Percentiles rank a stretch among this genome's conserved stretches.
Conservation (phyloP, 163 green algal species). For the Prototheca cutis region DNA sequence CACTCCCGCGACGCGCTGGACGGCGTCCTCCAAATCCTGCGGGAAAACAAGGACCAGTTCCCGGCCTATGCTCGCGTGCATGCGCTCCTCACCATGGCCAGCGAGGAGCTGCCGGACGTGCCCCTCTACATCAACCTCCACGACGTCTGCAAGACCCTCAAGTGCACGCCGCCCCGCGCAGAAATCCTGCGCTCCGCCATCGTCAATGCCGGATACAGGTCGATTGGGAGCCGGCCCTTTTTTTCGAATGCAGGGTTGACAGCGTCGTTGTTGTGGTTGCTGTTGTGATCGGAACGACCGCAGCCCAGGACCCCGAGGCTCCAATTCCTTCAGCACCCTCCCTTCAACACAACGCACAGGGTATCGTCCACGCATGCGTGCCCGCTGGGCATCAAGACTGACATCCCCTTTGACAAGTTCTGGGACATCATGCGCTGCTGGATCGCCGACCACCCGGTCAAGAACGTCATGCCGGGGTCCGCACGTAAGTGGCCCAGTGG, state of each 20-base stretch:
- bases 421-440: slow-evolving; percentile 96
- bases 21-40: slow-evolving; percentile 34
- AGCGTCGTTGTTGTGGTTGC: too few species aligned
- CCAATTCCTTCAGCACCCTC: too few species aligned
- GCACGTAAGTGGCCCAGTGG: background rate
- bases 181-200: slow-evolving; percentile 76
- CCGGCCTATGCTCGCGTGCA: slow-evolving; percentile 55
- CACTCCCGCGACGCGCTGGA: slow-evolving; percentile 70
- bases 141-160: slow-evolving; percentile 67
- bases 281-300: too few species aligned
- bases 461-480: slow-evolving; percentile 16
- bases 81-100: slow-evolving; percentile 50
- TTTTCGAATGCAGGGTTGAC: too few species aligned
- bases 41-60: slow-evolving; percentile 24
- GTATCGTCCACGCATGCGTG: slow-evolving; percentile 82
- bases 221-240: too few species aligned
- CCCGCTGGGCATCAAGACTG: slow-evolving; percentile 86
- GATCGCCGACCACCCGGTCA: slow-evolving; percentile 70
- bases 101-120: slow-evolving; percentile 81
- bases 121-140: slow-evolving; percentile 88
- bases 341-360: too few species aligned
- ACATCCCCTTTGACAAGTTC: slow-evolving; percentile 73
- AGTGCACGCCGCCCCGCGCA: slow-evolving; percentile 47
- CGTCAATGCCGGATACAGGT: slow-evolving; percentile 73
- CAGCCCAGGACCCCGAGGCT: too few species aligned